These are phyloP conservation scores for Fusarium anguioides DNA, from an alignment of 2,329 filamentous ascomycete species.

Conservation along the genomic window DNA sequence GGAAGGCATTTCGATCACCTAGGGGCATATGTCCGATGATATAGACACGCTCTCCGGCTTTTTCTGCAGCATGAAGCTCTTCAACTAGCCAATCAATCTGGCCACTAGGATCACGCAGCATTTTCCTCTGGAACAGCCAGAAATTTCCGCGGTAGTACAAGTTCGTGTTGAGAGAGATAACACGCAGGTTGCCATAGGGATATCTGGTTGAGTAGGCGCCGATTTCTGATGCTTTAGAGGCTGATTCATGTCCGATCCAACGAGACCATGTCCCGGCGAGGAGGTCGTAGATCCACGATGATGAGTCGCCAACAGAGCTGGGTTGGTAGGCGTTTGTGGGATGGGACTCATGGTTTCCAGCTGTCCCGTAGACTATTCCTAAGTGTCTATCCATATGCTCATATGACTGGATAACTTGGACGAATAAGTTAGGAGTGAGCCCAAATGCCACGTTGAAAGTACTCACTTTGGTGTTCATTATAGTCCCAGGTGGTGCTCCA, in stretches of 20 bases:
- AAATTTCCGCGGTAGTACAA: constrained; percentile 70
- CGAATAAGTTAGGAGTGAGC: neutral
- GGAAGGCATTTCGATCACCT: constrained; percentile 62
- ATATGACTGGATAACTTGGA: constrained; percentile 59
- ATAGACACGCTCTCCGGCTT: constrained; percentile 63
- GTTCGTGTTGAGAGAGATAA: constrained; percentile 71
- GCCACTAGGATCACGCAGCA: constrained; percentile 62
- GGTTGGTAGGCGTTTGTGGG: constrained; percentile 65
- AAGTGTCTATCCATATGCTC: constrained; percentile 56
- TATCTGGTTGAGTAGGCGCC: constrained; percentile 63
- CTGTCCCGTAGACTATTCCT: constrained; percentile 61
- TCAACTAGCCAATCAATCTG: constrained; percentile 65
- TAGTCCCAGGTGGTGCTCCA: constrained; percentile 57
- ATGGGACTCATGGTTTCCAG: constrained; percentile 68
- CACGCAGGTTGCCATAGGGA: constrained; percentile 59
- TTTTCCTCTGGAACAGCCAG: constrained; percentile 62
- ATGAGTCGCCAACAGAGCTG: constrained; percentile 51
- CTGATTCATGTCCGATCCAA: constrained; percentile 56
- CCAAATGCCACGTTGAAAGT: neutral
- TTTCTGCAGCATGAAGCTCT: constrained; percentile 65
- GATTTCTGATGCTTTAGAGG: constrained; percentile 51
- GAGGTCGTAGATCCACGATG: constrained; percentile 65
- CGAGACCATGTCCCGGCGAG: constrained; percentile 59
- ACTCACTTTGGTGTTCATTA: constrained; percentile 48
- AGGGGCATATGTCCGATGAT: constrained; percentile 68